Percentiles rank a stretch among this genome's conserved stretches.
phyloP scores from a whole-genome alignment of 108 stramenopile genomes.

The Nitzschia sp. region DNA sequence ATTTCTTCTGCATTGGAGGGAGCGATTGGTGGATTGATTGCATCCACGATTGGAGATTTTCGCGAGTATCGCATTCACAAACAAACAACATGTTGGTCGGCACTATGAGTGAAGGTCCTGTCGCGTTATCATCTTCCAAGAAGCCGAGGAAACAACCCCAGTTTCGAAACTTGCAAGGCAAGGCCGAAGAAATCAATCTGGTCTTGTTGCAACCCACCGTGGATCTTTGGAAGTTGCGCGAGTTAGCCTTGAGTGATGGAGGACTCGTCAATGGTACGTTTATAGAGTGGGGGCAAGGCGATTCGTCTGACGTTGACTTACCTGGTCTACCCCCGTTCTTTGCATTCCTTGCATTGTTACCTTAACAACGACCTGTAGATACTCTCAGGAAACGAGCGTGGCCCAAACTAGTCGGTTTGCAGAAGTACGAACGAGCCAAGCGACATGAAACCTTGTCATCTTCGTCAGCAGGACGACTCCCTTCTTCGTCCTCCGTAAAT shows the following conservation, averaged over 20 bases:
- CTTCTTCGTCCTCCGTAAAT: not conserved
- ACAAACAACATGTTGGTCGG: too few relatives aligned
- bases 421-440: slow-evolving; percentile 6
- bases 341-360: not conserved
- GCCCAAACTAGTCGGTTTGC: slow-evolving; percentile 81
- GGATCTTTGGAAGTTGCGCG: slow-evolving; percentile 81
- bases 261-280: slow-evolving; percentile 83
- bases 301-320: not conserved
- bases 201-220: slow-evolving; percentile 67
- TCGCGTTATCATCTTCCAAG: too few relatives aligned
- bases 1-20: too few relatives aligned
- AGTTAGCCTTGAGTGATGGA: slow-evolving; percentile 75
- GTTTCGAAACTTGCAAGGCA: slow-evolving; percentile 36
- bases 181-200: slow-evolving; percentile 60
- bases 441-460: too few relatives aligned
- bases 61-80: too few relatives aligned
- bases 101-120: too few relatives aligned
- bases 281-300: too few relatives aligned
- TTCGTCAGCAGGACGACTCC: not conserved
- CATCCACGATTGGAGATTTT: too few relatives aligned
- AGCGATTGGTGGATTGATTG: too few relatives aligned
- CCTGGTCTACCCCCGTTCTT: not conserved
- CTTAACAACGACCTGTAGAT: slow-evolving; percentile 37
- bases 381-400: slow-evolving; percentile 79
- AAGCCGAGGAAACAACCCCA: too few relatives aligned